Evolutionary conservation across 2,329 filamentous ascomycete genomes (phyloP).

Genomic region (Ceratocystiopsis minuta): DNA sequence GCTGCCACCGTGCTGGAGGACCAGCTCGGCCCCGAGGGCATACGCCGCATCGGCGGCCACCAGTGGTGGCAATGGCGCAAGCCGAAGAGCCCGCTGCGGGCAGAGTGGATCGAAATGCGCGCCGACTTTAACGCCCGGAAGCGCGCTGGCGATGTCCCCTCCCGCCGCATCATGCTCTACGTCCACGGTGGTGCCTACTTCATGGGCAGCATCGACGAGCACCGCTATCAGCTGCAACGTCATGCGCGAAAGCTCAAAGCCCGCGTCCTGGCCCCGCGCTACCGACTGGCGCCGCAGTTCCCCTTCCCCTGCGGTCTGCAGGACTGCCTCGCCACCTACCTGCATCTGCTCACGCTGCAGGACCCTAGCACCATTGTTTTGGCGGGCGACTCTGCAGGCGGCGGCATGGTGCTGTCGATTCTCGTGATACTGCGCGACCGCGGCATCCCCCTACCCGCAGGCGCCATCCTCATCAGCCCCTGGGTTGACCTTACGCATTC

Average conservation of each 20-base stretch:
- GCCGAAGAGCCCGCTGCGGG: slow-evolving; percentile 46
- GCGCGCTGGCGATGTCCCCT: slow-evolving; percentile 29
- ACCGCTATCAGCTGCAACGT: slow-evolving; percentile 94
- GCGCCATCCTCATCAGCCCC: slow-evolving; percentile 77
- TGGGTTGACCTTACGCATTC: slow-evolving; percentile 95
- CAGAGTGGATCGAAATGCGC: slow-evolving; percentile 95
- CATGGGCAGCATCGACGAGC: slow-evolving; percentile 89
- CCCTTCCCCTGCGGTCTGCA: slow-evolving; percentile 87
- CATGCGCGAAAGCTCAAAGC: slow-evolving; percentile 90
- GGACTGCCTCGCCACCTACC: slow-evolving; percentile 76
- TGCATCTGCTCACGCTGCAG: slow-evolving; percentile 61
- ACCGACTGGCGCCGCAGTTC: slow-evolving; percentile 80
- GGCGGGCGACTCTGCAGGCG: slow-evolving; percentile 85
- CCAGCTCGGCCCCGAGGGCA: slow-evolving; percentile 62
- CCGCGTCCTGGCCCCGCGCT: slow-evolving; percentile 69
- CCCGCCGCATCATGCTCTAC: slow-evolving; percentile 65
- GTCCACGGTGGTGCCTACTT: slow-evolving; percentile 89
- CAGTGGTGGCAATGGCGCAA: slow-evolving; percentile 84
- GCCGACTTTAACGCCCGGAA: slow-evolving; percentile 59
- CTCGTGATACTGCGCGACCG: slow-evolving; percentile 69
- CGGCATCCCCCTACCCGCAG: slow-evolving; percentile 68
- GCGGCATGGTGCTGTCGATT: slow-evolving; percentile 70
- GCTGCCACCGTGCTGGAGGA: slow-evolving; percentile 50
- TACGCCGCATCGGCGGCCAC: slow-evolving; percentile 58
- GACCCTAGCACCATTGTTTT: slow-evolving; percentile 68